Evolutionary conservation across 2,329 filamentous ascomycete genomes (phyloP), one percentile per base, ranked within the genome.

Genomic region (Neoascochyta sp.): DNA sequence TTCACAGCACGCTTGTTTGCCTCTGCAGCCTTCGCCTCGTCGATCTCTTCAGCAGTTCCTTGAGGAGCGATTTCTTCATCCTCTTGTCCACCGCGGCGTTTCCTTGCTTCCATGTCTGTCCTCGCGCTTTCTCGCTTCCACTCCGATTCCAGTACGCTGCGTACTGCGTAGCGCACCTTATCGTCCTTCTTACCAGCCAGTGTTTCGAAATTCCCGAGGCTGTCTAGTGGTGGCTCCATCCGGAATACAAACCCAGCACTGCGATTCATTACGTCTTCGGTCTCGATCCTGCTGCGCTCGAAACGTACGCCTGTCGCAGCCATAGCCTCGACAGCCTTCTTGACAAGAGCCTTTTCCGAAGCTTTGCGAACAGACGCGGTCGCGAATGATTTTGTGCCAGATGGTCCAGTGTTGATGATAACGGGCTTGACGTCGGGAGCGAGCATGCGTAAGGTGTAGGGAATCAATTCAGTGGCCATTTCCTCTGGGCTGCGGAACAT

Each of bases 201-300:
- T 0, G 86, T 86, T 46, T 86, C 80, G 48, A 86, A 96, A 0
- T 75, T 74, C 1, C 83, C 74, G 0, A 96, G 73, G 7, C 75
- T 71, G 62, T 98, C 92, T n/a, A 98, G 72, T 1, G 78, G 71
- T 75, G 92, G 92, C 54, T 96, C 90, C 86, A 98, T 89, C 30
- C 92, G 80, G 63, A 94, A 96, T 7, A 94, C 81, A 74, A 81
- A 96, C 46, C 76, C 80, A 18, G 78, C 75, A 35, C 53, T 62
- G 9, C 54, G 47, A 12, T 54, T 56, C 7, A 50, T 50, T 4
- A 71, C 61, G 6, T 74, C 74, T 19, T 85, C 82, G 9, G 72
- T 73, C 52, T 94, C 88, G 23, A 96, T 76, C 49, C 81, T 80
- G 9, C 84, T 83, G 53, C 81, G 83, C 45, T 94, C 84, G 57